Evolutionary conservation across 257 asterid species (phyloP).

Genomic region (Lithospermum erythrorhizon): DNA sequence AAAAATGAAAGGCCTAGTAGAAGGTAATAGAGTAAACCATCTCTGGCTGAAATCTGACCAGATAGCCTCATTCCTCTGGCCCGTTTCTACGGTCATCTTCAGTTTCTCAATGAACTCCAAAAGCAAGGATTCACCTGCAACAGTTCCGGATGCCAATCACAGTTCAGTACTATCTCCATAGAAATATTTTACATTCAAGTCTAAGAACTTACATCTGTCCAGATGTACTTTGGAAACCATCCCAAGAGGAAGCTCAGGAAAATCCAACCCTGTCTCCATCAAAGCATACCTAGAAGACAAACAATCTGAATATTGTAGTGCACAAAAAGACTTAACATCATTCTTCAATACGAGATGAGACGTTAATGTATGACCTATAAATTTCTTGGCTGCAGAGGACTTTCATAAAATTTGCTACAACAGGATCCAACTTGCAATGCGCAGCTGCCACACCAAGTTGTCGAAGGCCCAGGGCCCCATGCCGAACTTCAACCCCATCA

Average conservation of each 20-base stretch:
- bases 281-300: conserved; percentile 51
- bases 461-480: conserved; percentile 66
- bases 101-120: conserved; percentile 28
- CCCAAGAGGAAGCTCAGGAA: conserved; percentile 74
- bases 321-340: not conserved
- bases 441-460: conserved; percentile 59
- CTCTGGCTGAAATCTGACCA: conserved; percentile 68
- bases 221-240: conserved; percentile 59
- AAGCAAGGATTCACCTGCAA: conserved; percentile 54
- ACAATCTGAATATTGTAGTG: not conserved
- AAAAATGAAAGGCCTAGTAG: conserved; percentile 48
- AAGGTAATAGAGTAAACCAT: conserved; percentile 69
- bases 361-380: conserved; percentile 29
- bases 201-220: conserved; percentile 39
- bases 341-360: not conserved
- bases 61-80: conserved; percentile 21
- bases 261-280: conserved; percentile 77
- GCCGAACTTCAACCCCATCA: conserved; percentile 77
- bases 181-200: not conserved
- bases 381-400: conserved; percentile 73
- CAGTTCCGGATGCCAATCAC: not conserved
- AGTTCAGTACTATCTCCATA: not conserved
- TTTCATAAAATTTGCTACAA: conserved; percentile 70
- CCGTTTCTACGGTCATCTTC: conserved; percentile 11
- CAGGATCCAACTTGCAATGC: conserved; percentile 67